Evolutionary conservation across 2,329 filamentous ascomycete species (phyloP).

Genomic region (Penicillium nordicum): DNA sequence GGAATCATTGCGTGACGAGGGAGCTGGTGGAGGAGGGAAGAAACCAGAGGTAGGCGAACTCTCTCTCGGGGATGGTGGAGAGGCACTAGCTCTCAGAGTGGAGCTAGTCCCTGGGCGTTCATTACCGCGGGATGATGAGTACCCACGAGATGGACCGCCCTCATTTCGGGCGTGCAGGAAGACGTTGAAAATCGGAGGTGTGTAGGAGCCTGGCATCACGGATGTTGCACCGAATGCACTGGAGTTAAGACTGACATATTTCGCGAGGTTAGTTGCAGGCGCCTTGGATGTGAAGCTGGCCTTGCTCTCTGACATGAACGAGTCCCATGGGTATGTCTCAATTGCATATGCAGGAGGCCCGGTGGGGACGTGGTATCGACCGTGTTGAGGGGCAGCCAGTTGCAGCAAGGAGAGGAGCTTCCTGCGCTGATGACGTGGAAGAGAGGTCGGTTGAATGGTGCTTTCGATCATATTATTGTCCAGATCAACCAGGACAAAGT

Average conservation of each 20-base stretch:
- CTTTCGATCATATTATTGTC: slow-evolving; percentile 89
- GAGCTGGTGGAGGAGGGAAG: slow-evolving; percentile 75
- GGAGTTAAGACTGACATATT: slow-evolving; percentile 86
- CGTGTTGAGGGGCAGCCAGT: slow-evolving; percentile 82
- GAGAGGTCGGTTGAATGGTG: slow-evolving; percentile 68
- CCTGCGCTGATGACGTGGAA: slow-evolving; percentile 83
- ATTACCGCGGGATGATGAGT: slow-evolving; percentile 39
- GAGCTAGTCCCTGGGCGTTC: slow-evolving; percentile 76
- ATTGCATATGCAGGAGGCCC: slow-evolving; percentile 90
- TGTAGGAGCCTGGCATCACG: slow-evolving; percentile 50
- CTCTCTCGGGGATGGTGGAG: slow-evolving; percentile 55
- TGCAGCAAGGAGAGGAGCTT: slow-evolving; percentile 88
- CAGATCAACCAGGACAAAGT: slow-evolving; percentile 91
- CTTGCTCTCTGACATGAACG: slow-evolving; percentile 82
- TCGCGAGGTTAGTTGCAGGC: slow-evolving; percentile 69
- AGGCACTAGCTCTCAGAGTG: slow-evolving; percentile 47
- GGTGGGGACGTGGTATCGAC: slow-evolving; percentile 78
- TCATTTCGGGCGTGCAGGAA: slow-evolving; percentile 75
- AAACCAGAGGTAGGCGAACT: slow-evolving; percentile 73
- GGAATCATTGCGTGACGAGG: slow-evolving; percentile 85
- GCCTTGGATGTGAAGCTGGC: slow-evolving; percentile 73
- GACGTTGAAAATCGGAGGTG: slow-evolving; percentile 80
- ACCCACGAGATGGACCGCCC: slow-evolving; percentile 44
- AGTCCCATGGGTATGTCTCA: slow-evolving; percentile 86
- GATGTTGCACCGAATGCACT: slow-evolving; percentile 72